phyloP scores from a whole-genome alignment of 495 filamentous ascomycete species.

The Tuber borchii region DNA sequence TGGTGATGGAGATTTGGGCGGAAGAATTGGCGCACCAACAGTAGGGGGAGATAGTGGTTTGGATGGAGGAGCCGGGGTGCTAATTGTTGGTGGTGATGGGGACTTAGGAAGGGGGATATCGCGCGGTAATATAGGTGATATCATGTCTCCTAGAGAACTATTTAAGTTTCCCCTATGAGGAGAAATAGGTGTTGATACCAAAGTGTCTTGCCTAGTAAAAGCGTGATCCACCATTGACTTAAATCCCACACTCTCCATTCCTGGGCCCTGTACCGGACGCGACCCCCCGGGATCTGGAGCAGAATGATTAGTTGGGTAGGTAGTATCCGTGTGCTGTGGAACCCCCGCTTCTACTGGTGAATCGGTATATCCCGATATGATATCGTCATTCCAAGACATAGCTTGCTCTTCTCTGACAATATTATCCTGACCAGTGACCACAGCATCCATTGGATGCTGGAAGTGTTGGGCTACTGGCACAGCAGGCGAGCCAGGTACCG shows the following conservation, averaged over 20 bases:
- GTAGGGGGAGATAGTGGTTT: not conserved
- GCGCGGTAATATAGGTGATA: not conserved
- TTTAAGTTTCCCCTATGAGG: conserved; percentile 8
- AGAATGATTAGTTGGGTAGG: not conserved
- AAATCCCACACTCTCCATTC: conserved; percentile 18
- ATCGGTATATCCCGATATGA: conserved; percentile 31
- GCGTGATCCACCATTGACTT: conserved; percentile 28
- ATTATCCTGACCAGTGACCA: not conserved
- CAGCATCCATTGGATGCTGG: not conserved
- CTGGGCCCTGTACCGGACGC: not conserved
- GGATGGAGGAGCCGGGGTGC: conserved; percentile 13
- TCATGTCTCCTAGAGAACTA: not conserved
- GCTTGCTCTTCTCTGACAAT: not conserved
- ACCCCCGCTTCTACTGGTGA: conserved; percentile 14
- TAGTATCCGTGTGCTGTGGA: not conserved
- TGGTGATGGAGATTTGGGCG: not conserved
- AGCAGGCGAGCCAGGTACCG: conserved; percentile 12
- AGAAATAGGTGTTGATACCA: conserved; percentile 17
- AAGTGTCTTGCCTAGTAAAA: conserved; percentile 28
- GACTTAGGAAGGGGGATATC: conserved; percentile 9
- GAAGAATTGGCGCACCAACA: conserved; percentile 14
- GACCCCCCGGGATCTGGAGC: not conserved
- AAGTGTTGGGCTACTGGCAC: not conserved
- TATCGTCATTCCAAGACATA: conserved; percentile 34
- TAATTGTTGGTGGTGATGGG: conserved; percentile 7